These are phyloP conservation scores for Cladophialophora exuberans DNA, from an alignment of 2,329 filamentous ascomycete species.

Conservation along the genomic window DNA sequence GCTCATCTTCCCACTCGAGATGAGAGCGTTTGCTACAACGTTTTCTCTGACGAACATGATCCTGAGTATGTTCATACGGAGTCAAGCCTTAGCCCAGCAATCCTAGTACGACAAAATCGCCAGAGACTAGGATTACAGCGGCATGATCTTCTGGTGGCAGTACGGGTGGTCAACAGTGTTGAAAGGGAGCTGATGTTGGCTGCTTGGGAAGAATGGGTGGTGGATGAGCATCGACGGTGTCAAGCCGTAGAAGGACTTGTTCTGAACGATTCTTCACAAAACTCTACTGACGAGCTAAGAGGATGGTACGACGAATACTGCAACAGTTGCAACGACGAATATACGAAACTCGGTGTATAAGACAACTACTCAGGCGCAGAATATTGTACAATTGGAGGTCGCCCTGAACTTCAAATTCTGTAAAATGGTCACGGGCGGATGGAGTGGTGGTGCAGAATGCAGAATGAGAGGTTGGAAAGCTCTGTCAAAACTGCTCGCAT, in stretches of 20 bases:
- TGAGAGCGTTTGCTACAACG: constrained; percentile 45
- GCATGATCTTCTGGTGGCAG: constrained; percentile 86
- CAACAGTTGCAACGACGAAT: constrained; percentile 55
- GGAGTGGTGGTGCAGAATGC: too few relatives aligned
- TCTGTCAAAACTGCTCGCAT: too few relatives aligned
- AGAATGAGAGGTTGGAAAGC: too few relatives aligned
- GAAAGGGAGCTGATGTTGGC: constrained; percentile 83
- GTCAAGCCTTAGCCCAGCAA: constrained; percentile 28
- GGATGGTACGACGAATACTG: constrained; percentile 66
- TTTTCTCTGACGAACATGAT: constrained; percentile 47
- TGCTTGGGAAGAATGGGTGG: constrained; percentile 93
- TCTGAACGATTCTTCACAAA: constrained; percentile 34
- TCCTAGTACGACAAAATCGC: constrained; percentile 72
- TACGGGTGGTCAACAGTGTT: constrained; percentile 86
- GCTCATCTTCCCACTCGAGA: constrained; percentile 27
- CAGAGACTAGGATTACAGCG: constrained; percentile 82
- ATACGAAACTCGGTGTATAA: constrained; percentile 24
- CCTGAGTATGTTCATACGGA: constrained; percentile 39
- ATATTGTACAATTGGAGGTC: too few relatives aligned
- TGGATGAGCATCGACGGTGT: constrained; percentile 77
- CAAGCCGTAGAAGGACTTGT: constrained; percentile 61
- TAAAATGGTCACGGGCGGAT: too few relatives aligned
- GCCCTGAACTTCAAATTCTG: too few relatives aligned
- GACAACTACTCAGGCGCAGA: too few relatives aligned
- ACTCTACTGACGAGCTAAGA: constrained; percentile 34